These are phyloP conservation scores for Apiospora hydei DNA, from an alignment of 2,329 filamentous ascomycete genomes.

Conservation along the genomic window DNA sequence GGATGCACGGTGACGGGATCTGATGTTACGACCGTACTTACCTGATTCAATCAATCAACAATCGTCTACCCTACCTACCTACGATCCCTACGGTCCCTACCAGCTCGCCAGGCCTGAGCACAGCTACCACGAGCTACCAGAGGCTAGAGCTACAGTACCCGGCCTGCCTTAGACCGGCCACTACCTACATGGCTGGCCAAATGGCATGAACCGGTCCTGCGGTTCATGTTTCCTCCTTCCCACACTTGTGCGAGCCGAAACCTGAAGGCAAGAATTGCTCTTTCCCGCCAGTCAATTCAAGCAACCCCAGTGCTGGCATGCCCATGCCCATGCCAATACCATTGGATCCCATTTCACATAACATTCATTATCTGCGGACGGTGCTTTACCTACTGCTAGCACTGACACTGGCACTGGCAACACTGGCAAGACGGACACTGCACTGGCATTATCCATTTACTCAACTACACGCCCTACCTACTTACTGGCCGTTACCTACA, in stretches of 20 bases:
- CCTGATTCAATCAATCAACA: too few relatives aligned
- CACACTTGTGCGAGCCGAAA: slow-evolving; percentile 19
- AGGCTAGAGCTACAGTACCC: not conserved
- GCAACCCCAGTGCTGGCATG: not conserved
- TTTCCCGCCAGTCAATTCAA: not conserved
- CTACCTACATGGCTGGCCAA: too few relatives aligned
- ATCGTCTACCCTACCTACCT: too few relatives aligned
- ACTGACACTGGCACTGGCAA: not conserved
- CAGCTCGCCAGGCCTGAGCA: too few relatives aligned
- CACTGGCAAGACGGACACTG: not conserved
- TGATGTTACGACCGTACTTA: too few relatives aligned
- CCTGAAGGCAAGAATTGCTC: slow-evolving; percentile 4
- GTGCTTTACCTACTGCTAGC: not conserved
- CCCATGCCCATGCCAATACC: not conserved
- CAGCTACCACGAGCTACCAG: not conserved
- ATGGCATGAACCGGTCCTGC: not conserved
- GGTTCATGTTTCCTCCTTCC: not conserved
- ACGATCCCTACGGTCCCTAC: too few relatives aligned
- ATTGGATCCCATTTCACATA: too few relatives aligned
- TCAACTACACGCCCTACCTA: not conserved
- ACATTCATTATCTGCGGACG: not conserved
- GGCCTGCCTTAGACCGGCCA: not conserved
- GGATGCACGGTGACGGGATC: too few relatives aligned
- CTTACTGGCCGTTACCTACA: too few relatives aligned
- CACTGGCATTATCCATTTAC: not conserved